phyloP scores from a whole-genome alignment of 768 basidiomycete genomes.

The Rhizopogon vinicolor region DNA sequence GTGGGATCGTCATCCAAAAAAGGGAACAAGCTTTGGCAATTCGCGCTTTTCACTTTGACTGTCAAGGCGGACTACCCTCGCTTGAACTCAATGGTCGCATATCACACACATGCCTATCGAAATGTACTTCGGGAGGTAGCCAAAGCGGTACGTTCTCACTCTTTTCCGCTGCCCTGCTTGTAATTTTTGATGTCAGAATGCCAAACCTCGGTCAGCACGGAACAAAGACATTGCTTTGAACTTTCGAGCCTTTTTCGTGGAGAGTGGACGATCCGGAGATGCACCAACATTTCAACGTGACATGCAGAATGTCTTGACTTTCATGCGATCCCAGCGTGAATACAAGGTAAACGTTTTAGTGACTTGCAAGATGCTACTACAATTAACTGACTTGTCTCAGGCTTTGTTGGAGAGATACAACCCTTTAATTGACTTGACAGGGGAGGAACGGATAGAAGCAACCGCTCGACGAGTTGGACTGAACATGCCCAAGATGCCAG shows the following conservation, averaged over 20 bases:
- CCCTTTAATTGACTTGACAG: conserved; percentile 73
- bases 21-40: conserved; percentile 10
- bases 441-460: conserved; percentile 75
- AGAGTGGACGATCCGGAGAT: conserved; percentile 21
- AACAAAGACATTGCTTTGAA: conserved; percentile 41
- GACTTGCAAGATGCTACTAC: background rate
- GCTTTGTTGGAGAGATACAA: conserved; percentile 83
- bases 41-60: background rate
- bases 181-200: conserved; percentile 26
- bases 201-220: conserved; percentile 29
- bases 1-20: conserved; percentile 5
- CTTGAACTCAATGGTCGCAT: conserved; percentile 12
- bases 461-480: conserved; percentile 87
- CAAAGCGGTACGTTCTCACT: conserved; percentile 15
- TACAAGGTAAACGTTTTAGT: conserved; percentile 55
- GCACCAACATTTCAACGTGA: conserved; percentile 35
- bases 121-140: conserved; percentile 25
- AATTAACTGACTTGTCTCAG: conserved; percentile 33
- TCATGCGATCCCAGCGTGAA: conserved; percentile 68
- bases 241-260: conserved; percentile 53
- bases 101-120: conserved; percentile 20
- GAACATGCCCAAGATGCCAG: conserved; percentile 60
- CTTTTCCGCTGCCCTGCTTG: conserved; percentile 1
- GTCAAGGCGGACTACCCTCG: background rate
- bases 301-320: conserved; percentile 56